These are phyloP conservation scores for Athelia sp. DNA, from an alignment of 1,284 basidiomycete genomes.

Conservation along the genomic window DNA sequence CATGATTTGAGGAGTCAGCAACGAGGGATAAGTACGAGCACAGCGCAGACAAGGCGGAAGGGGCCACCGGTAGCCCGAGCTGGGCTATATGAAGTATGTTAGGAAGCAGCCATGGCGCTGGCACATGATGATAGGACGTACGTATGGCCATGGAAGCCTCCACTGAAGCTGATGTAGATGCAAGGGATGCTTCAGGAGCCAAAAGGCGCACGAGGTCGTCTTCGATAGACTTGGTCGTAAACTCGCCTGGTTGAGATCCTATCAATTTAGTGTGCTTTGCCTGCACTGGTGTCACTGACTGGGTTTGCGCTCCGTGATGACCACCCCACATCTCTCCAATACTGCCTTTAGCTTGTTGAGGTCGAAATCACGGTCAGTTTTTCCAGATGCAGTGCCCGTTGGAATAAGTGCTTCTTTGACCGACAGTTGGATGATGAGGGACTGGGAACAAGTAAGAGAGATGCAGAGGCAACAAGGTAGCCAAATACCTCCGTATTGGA, in stretches of 20 bases:
- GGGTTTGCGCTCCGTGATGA: slow-evolving; percentile 84
- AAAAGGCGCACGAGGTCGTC: slow-evolving; percentile 84
- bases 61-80: slow-evolving; percentile 74
- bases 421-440: slow-evolving; percentile 92
- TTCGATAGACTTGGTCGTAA: slow-evolving; percentile 74
- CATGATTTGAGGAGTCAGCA: slow-evolving; percentile 79
- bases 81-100: slow-evolving; percentile 51
- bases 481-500: slow-evolving; percentile 87
- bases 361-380: slow-evolving; percentile 80
- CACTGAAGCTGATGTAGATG: slow-evolving; percentile 35
- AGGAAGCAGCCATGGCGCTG: background rate
- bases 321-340: slow-evolving; percentile 87
- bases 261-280: background rate
- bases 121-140: slow-evolving; percentile 19
- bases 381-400: slow-evolving; percentile 62
- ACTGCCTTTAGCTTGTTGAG: slow-evolving; percentile 80
- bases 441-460: slow-evolving; percentile 40
- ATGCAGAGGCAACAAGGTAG: slow-evolving; percentile 1
- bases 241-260: slow-evolving; percentile 60
- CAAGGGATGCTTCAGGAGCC: slow-evolving; percentile 34
- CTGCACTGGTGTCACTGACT: slow-evolving; percentile 41
- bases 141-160: slow-evolving; percentile 44
- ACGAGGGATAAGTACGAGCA: slow-evolving; percentile 82
- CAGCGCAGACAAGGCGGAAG: slow-evolving; percentile 79
- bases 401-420: slow-evolving; percentile 89